Conservation (phyloP, 2,329 filamentous ascomycete genomes). For the Phialophora chinensis region DNA sequence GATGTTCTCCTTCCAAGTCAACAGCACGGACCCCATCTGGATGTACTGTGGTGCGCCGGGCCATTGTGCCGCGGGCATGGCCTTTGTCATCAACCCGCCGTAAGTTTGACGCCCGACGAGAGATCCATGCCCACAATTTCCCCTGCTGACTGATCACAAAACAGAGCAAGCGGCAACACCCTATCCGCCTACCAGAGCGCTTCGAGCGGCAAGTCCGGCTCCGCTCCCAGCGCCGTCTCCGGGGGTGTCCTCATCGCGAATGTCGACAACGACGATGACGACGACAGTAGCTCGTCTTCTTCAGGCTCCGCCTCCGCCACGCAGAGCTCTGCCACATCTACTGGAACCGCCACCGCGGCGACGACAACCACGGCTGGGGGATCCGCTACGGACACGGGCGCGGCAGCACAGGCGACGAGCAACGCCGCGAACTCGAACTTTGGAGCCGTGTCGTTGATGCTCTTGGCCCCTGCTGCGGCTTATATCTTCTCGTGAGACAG, state of each 20-base stretch:
- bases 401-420: slow-evolving; percentile 2
- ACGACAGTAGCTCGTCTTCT: background rate
- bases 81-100: slow-evolving; percentile 59
- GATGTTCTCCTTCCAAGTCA: slow-evolving; percentile 55
- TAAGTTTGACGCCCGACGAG: slow-evolving; percentile 24
- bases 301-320: slow-evolving; percentile 7
- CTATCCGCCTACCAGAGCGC: slow-evolving; percentile 15
- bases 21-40: slow-evolving; percentile 55
- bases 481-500: slow-evolving; percentile 14
- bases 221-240: slow-evolving; percentile 3
- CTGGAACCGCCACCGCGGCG: background rate
- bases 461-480: slow-evolving; percentile 8
- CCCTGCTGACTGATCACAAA: background rate
- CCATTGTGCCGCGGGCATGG: slow-evolving; percentile 58
- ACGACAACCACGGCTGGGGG: slow-evolving; percentile 3
- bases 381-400: background rate
- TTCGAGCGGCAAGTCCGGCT: slow-evolving; percentile 13
- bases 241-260: slow-evolving; percentile 18
- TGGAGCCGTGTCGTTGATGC: background rate
- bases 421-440: slow-evolving; percentile 5
- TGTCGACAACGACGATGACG: slow-evolving; percentile 6
- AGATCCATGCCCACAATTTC: no score
- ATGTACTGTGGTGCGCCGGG: slow-evolving; percentile 57
- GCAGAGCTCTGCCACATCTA: slow-evolving; percentile 1
- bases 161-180: slow-evolving; percentile 13